A percentile compares a stretch with the other conserved stretches of the same genome.
Conservation (phyloP, 2,329 filamentous ascomycete species). For the Stachybotrys elegans region DNA sequence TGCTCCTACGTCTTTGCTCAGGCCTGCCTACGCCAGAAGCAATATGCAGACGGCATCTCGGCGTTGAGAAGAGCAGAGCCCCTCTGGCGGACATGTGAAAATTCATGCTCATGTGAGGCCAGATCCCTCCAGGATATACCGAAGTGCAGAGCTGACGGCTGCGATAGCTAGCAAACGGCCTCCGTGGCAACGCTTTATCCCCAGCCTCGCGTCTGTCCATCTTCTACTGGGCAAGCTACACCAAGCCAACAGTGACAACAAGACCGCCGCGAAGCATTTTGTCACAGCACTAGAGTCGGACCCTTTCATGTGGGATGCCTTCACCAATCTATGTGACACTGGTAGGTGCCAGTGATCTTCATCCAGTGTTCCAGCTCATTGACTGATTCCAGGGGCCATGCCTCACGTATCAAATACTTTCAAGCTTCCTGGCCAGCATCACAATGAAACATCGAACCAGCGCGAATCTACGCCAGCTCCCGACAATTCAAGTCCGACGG, state of each 20-base stretch:
- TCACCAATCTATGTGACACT: slow-evolving; percentile 14
- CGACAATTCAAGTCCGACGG: slow-evolving; percentile 2
- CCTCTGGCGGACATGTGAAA: slow-evolving; percentile 5
- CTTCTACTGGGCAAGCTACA: slow-evolving; percentile 12
- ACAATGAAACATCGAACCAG: slow-evolving; percentile 1
- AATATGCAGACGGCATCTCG: slow-evolving; percentile 11
- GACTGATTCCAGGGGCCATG: slow-evolving; percentile 2
- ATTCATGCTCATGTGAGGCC: too few species aligned
- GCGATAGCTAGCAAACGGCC: slow-evolving; percentile 3
- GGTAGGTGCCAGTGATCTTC: slow-evolving; percentile 7
- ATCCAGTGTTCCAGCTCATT: slow-evolving; percentile 1
- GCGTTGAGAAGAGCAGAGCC: slow-evolving; percentile 9
- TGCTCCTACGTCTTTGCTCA: slow-evolving; percentile 13
- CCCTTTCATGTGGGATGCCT: slow-evolving; percentile 17
- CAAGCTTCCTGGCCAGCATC: slow-evolving; percentile 7
- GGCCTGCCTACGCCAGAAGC: slow-evolving; percentile 10
- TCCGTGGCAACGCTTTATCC: slow-evolving; percentile 8
- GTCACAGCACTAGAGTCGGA: slow-evolving; percentile 11
- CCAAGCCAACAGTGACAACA: slow-evolving; percentile 11
- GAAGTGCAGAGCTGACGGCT: slow-evolving; percentile 3
- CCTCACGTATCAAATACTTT: slow-evolving; percentile 9
- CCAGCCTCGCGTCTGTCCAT: slow-evolving; percentile 10
- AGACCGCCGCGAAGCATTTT: slow-evolving; percentile 9
- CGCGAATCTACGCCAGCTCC: not conserved
- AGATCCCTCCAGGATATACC: not conserved